phyloP scores from a whole-genome alignment of 768 basidiomycete genomes.

The Boletellus sp. region DNA sequence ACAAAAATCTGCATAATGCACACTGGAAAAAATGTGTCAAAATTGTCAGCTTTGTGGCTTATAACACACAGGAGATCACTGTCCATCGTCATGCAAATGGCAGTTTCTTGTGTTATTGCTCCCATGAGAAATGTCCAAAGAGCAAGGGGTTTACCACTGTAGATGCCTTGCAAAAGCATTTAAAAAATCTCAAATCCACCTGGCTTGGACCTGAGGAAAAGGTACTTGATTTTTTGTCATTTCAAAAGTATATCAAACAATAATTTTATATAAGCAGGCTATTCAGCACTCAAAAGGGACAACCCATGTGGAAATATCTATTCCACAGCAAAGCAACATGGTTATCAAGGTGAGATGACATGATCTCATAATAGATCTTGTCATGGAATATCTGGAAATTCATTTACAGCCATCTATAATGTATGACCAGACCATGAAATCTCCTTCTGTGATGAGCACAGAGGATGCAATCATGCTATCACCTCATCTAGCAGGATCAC shows the following conservation, averaged over 20 bases:
- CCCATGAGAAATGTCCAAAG: neutral
- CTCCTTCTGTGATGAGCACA: too few species aligned
- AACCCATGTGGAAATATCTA: neutral
- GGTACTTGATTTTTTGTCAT: neutral
- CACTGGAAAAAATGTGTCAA: neutral
- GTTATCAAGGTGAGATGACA: too few species aligned
- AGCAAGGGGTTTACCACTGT: neutral
- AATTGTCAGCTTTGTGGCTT: neutral
- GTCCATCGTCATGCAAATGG: neutral
- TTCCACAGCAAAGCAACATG: too few species aligned
- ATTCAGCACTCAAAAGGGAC: neutral
- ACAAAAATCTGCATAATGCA: neutral
- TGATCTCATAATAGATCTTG: too few species aligned
- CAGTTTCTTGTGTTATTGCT: neutral
- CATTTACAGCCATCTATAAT: too few species aligned
- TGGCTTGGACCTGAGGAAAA: neutral
- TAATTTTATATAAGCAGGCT: too few species aligned
- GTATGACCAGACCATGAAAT: too few species aligned
- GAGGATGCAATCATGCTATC: too few species aligned
- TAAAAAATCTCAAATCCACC: neutral
- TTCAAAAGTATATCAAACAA: neutral
- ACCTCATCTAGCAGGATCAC: too few species aligned
- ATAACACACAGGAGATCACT: neutral
- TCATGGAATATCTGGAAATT: too few species aligned
- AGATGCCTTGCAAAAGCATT: neutral